These are phyloP conservation scores for Podaxis sp. DNA, from an alignment of 768 basidiomycete species.

Conservation along the genomic window DNA sequence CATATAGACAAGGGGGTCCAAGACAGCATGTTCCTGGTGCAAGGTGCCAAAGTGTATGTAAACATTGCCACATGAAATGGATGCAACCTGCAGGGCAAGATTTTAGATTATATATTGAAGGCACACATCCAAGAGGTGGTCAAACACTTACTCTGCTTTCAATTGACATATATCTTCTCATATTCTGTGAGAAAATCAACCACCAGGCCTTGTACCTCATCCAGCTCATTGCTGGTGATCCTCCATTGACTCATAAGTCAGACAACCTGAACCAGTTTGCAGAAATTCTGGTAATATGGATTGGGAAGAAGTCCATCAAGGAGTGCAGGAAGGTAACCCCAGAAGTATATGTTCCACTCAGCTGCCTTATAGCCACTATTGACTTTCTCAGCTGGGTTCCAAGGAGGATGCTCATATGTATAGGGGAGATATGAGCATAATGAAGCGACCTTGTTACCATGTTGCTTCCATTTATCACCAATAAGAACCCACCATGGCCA, in stretches of 20 bases:
- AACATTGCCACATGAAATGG: slow-evolving; percentile 7
- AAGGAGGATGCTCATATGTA: slow-evolving; percentile 28
- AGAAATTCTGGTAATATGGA: slow-evolving; percentile 31
- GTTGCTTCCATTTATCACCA: slow-evolving; percentile 30
- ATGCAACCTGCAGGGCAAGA: not conserved
- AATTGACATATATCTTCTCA: not conserved
- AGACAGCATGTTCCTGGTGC: slow-evolving; percentile 17
- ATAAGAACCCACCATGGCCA: too few relatives aligned
- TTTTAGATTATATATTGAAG: not conserved
- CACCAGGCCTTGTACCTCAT: not conserved
- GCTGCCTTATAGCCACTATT: slow-evolving; percentile 38
- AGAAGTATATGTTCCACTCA: slow-evolving; percentile 34
- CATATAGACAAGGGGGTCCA: slow-evolving; percentile 13
- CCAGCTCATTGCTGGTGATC: not conserved
- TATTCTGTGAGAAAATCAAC: slow-evolving; percentile 7
- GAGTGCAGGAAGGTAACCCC: slow-evolving; percentile 32
- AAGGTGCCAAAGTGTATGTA: slow-evolving; percentile 25
- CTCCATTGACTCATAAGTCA: slow-evolving; percentile 12
- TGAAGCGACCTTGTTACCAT: slow-evolving; percentile 30
- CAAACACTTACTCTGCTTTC: too few relatives aligned
- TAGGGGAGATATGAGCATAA: slow-evolving; percentile 22
- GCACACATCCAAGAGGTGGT: too few relatives aligned
- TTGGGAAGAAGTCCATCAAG: slow-evolving; percentile 27
- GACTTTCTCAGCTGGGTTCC: slow-evolving; percentile 34
- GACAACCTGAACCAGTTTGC: slow-evolving; percentile 28